Base-by-base conservation (phyloP, 139 green algal genomes). In the Axilococcus clingmanii region DNA sequence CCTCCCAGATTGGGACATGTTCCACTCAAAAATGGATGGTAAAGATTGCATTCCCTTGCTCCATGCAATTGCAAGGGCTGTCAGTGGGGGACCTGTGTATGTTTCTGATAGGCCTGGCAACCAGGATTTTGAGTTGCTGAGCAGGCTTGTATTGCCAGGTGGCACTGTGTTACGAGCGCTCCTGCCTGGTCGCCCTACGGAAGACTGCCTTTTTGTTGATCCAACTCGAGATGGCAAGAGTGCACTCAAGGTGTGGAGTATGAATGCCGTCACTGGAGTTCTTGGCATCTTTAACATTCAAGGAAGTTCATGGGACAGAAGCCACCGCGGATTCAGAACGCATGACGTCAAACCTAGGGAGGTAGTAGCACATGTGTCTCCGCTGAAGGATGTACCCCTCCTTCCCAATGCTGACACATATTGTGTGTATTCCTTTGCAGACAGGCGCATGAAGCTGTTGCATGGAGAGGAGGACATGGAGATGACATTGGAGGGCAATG, bases 211-310 rank as follows among this genome's bases (percentile, higher is more conserved):
- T 6, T 95, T 97, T 55, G 25, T 9, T 0, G 79, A 96, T 55
- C 62, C 80, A n/a, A 59, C 84, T 42, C 55, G 83, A 8, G 89
- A 96, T 49, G 71, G 66, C 27, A 57, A 54, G 23, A 77, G 61
- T 4, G 33, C 82, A 58, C 68, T 94, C 43, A 95, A 93, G 77
- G 74, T 86, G 38, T 85, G 73, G 76, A 85, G 77, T 42, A 29
- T 30, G 7, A 85, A 85, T 48, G 25, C 53, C 25, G 61, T 56
- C 52, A 64, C 12, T 11, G 79, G 72, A 22, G 64, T 93, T 30
- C 75, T 95, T 35, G 85, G 74, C 5, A 61, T 77, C 4, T 93
- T 95, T 75, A 85, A 95, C 71, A 52, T 93, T 35, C 87, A 95
- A 63, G 87, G 87, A 45, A 65, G 79, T 15, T 66, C 54, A 25